Conservation (phyloP, 1,139 yeast species). For the Geotrichum candidum region DNA sequence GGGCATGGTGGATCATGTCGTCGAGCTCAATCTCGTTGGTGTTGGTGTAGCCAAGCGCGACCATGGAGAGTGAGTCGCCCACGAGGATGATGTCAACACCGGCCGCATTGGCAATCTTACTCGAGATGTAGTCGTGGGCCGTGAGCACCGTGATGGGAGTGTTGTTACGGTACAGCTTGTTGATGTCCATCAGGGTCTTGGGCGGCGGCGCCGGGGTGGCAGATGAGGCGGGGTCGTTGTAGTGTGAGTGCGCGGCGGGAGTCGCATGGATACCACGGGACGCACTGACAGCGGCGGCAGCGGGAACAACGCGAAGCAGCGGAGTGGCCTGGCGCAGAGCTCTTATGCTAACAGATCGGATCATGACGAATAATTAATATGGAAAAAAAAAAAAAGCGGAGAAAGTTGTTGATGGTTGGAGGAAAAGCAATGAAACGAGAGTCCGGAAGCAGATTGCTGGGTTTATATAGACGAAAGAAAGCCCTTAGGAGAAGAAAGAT, state of each 20-base stretch:
- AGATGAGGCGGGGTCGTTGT: constrained; percentile 4
- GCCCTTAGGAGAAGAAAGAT: too few species aligned
- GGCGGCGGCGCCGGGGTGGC: constrained; percentile 26
- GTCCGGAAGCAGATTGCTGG: too few species aligned
- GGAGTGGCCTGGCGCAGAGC: background rate
- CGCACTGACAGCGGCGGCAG: background rate
- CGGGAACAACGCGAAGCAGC: background rate
- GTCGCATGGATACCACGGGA: background rate
- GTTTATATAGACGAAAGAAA: too few species aligned
- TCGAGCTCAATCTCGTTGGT: constrained; percentile 67
- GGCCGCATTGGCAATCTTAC: constrained; percentile 61
- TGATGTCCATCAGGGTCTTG: constrained; percentile 42
- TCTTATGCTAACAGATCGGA: background rate
- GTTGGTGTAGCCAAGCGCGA: constrained; percentile 72
- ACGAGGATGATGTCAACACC: constrained; percentile 66
- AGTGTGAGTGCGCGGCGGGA: constrained; percentile 3
- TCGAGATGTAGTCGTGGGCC: constrained; percentile 83
- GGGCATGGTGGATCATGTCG: constrained; percentile 69
- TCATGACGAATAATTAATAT: background rate
- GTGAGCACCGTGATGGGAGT: constrained; percentile 66
- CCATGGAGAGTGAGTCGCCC: constrained; percentile 94
- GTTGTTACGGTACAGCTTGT: constrained; percentile 38
- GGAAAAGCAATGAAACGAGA: too few species aligned
- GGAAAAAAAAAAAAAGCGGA: too few species aligned
- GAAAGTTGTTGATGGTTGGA: too few species aligned